Conservation (phyloP, 345 rosid species). For the sweet orange (Citrus sinensis) region DVS_A1.0 CM039163.1:43227501-43228000, state of each 20-base stretch:
- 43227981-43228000: background rate
- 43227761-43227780: slow-evolving; percentile 90
- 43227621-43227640: background rate
- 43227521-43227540: background rate
- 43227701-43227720: slow-evolving; percentile 88
- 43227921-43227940: too few species aligned
- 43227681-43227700: slow-evolving; percentile 84
- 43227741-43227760: slow-evolving; percentile 69
- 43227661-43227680: background rate
- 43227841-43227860: background rate
- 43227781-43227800: background rate
- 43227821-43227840: background rate
- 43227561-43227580: background rate
- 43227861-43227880: background rate
- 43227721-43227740: slow-evolving; percentile 63
- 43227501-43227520: background rate
- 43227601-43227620: background rate
- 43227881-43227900: too few species aligned
- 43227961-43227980: too few species aligned
- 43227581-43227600: background rate
- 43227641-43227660: background rate
- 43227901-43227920: too few species aligned
- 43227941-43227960: too few species aligned
- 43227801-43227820: too few species aligned
- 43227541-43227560: background rate